phyloP scores from a whole-genome alignment of 2,329 filamentous ascomycete species.

The Dothiorella sarmentorum region DNA sequence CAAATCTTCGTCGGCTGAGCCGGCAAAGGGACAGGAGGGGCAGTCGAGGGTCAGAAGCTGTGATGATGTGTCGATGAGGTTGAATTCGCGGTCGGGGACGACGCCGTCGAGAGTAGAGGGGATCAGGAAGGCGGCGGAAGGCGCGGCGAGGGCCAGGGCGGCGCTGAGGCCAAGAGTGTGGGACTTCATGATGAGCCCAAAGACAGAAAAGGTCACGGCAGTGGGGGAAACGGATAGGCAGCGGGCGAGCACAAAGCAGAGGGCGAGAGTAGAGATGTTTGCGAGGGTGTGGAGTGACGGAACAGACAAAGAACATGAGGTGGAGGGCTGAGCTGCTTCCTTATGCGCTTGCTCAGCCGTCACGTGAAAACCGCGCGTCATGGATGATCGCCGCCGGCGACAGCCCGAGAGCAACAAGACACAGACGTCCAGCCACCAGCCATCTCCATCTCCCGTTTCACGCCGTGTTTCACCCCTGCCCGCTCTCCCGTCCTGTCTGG shows the following conservation, averaged over 20 bases:
- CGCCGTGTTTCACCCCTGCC: constrained; percentile 2
- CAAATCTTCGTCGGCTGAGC: constrained; percentile 19
- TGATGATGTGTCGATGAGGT: constrained; percentile 30
- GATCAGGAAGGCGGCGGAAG: constrained; percentile 17
- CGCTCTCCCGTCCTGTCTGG: not conserved
- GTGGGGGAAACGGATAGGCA: constrained; percentile 17
- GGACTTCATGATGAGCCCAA: constrained; percentile 28
- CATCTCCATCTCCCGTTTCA: not conserved
- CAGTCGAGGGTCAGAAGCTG: constrained; percentile 35
- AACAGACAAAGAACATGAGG: not conserved
- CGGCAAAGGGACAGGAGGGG: constrained; percentile 28
- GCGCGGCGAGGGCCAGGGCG: constrained; percentile 33
- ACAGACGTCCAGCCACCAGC: not conserved
- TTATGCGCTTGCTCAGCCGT: constrained; percentile 8
- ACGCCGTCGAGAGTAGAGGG: constrained; percentile 25
- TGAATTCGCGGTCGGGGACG: constrained; percentile 23
- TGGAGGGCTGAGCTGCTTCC: not conserved
- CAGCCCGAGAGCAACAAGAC: not conserved
- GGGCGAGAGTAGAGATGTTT: not conserved
- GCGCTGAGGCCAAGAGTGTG: constrained; percentile 33
- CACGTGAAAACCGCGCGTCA: constrained; percentile 8
- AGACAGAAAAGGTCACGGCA: not conserved
- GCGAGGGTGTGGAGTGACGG: constrained; percentile 12
- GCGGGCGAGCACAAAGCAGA: constrained; percentile 21
- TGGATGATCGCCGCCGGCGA: constrained; percentile 5